A percentile compares a stretch with the other conserved stretches of the same genome.
These are phyloP conservation scores for Leccinum longicurvipes DNA, from an alignment of 768 basidiomycete species.

Conservation along the genomic window DNA sequence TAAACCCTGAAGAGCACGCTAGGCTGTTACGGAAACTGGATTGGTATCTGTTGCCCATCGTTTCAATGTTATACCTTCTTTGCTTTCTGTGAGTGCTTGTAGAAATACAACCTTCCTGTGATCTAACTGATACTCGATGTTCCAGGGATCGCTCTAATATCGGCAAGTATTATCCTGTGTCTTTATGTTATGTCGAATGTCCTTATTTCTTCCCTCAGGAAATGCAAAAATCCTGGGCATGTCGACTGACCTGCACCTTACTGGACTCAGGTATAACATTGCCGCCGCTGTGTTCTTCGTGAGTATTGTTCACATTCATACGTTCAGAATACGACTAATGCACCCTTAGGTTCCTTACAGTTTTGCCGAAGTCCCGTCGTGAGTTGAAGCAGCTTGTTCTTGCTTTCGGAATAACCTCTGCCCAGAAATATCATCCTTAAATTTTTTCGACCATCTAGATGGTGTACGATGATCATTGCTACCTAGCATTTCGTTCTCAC, in stretches of 20 bases:
- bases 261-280: constrained; percentile 35
- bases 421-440: constrained; percentile 37
- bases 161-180: constrained; percentile 26
- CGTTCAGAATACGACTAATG: not conserved
- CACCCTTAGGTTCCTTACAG: constrained; percentile 33
- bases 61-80: constrained; percentile 43
- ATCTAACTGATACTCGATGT: not conserved
- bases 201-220: constrained; percentile 24
- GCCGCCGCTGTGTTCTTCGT: constrained; percentile 40
- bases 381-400: constrained; percentile 6
- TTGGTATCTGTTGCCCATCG: constrained; percentile 41
- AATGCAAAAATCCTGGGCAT: constrained; percentile 45
- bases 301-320: not conserved
- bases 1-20: constrained; percentile 17
- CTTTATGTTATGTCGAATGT: not conserved
- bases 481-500: constrained; percentile 3
- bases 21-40: constrained; percentile 42
- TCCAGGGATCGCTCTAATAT: constrained; percentile 44
- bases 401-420: not conserved
- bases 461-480: constrained; percentile 24
- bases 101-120: not conserved
- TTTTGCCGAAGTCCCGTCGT: constrained; percentile 38
- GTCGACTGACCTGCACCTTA: constrained; percentile 35
- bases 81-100: constrained; percentile 42
- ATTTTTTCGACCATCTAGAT: constrained; percentile 33